Evolutionary conservation across 495 filamentous ascomycete genomes (phyloP).

Genomic region (Aspergillus sparsus): DNA sequence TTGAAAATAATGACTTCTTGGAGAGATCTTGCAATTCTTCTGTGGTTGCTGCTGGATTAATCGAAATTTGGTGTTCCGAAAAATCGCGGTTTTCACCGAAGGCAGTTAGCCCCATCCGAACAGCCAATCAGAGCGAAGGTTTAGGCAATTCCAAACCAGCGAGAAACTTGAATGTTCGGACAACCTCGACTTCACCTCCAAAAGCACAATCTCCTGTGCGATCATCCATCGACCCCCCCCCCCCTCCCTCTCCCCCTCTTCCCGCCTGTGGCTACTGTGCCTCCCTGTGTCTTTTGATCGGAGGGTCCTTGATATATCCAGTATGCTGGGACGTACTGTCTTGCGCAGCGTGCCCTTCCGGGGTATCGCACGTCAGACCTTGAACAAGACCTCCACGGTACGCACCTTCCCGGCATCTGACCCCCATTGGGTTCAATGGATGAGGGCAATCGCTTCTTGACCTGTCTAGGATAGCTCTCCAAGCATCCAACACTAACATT

Average conservation of each 20-base stretch:
- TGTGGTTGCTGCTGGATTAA: conserved; percentile 8
- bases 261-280: conserved; percentile 36
- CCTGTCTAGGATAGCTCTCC: conserved; percentile 2
- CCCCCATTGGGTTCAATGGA: conserved; percentile 35
- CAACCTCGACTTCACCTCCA: conserved; percentile 41
- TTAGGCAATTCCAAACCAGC: conserved; percentile 43
- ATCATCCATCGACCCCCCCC: conserved; percentile 27
- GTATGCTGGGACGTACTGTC: conserved; percentile 84
- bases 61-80: conserved; percentile 34
- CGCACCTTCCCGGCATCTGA: conserved; percentile 30
- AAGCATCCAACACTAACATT: conserved; percentile 30
- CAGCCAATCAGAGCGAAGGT: conserved; percentile 45
- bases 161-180: conserved; percentile 47
- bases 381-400: conserved; percentile 55
- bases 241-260: conserved; percentile 35
- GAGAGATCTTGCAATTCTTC: not conserved
- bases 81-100: conserved; percentile 46
- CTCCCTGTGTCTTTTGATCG: conserved; percentile 38
- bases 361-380: conserved; percentile 60
- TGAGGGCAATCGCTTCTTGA: conserved; percentile 35
- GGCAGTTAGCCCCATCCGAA: conserved; percentile 26
- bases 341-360: conserved; percentile 78
- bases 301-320: conserved; percentile 48
- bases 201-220: conserved; percentile 41
- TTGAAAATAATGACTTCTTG: not conserved